Base-by-base conservation (phyloP, 257 asterid genomes). In the Solanum neorickii region DNA sequence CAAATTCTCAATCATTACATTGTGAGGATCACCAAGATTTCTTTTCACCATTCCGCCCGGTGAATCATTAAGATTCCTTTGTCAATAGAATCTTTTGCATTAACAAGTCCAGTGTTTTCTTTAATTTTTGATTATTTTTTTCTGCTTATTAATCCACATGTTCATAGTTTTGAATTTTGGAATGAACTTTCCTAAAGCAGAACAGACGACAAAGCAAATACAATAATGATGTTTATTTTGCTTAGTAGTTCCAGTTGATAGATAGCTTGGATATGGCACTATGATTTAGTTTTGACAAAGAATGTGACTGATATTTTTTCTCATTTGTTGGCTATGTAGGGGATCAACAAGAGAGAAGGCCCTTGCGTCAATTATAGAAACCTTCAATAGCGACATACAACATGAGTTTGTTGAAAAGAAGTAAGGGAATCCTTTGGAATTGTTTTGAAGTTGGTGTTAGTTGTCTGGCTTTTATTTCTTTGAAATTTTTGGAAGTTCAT, bases 281-380 rank as follows among this genome's bases (percentile, higher is more conserved):
- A 9, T 44, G 9, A 2, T 78, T 78, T 78, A 16, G 41, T 78
- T 78, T 35, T 78, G 25, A 46, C 25, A 78, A 78, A 25, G 60
- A 29, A n/a, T 23, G 62, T 77, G 83, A 46, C 84, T 78, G 66
- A 78, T 78, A 78, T 15, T 15, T 25, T 27, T 78, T 42, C 14
- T 46, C 8, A 10, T 9, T 69, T 37, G 42, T 46, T 44, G 88
- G 25, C 86, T 23, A 90, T 66, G 66, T 94, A 97, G 99, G 93
- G 99, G 99, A 15, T 87, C 98, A 82, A 95, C 98, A 18, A 92
- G 98, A 90, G 99, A 97, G 93, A 92, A 92, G 89, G 98, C 98
- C 6, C 89, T 97, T 93, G 90, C 94, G 7, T 91, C 96, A 41
- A 89, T 97, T 82, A 93, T 92, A 56, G 96, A 95, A 88, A 89